Evolutionary conservation across 2,329 filamentous ascomycete species (phyloP), one percentile per base, ranked within the genome.

Genomic region (Fusarium drepaniforme): DNA sequence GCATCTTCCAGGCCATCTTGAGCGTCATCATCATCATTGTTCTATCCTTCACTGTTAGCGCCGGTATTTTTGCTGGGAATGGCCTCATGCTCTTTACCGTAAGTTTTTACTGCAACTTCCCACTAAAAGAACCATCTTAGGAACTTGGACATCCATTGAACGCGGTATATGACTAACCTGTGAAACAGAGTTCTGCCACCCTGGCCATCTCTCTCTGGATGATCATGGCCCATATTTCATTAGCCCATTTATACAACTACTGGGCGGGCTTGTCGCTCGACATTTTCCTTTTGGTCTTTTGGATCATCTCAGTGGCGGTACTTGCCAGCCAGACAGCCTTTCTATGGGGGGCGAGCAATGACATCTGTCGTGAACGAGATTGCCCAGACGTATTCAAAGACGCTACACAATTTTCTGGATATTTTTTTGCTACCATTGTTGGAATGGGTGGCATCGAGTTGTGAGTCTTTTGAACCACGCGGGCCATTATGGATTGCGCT

Each of bases 181-280:
- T 30, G 7, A 35, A 25, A 40, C 16, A 87, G 85, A 77, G 81
- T 68, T 70, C 89, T 46, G 82, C 83, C 35, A 87, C 86, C 7
- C 58, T 90, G 18, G 81, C 87, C 67, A 80, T 83, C 40, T 83
- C 82, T 58, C 80, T 86, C 70, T 91, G 90, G 81, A 81, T 85
- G 61, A 77, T 89, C 13, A 80, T 86, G 18, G 84, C 86, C n/a
- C 81, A 84, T 49, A 83, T 81, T 42, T 82, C 81, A 25, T 77
- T 81, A 1, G 82, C 84, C n/a, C 79, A 79, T 3, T 75, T 83
- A 23, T 89, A 87, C 80, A 90, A 90, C 79, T 88, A 88, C 80
- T 90, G 87, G 85, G 86, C 86, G 30, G 82, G 88, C 9, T 79
- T 90, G 5, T 82, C 82, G 25, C 81, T 90, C 42, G 89, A 91